phyloP scores from a whole-genome alignment of 768 basidiomycete species.

The Tremella yokohamensis region DNA sequence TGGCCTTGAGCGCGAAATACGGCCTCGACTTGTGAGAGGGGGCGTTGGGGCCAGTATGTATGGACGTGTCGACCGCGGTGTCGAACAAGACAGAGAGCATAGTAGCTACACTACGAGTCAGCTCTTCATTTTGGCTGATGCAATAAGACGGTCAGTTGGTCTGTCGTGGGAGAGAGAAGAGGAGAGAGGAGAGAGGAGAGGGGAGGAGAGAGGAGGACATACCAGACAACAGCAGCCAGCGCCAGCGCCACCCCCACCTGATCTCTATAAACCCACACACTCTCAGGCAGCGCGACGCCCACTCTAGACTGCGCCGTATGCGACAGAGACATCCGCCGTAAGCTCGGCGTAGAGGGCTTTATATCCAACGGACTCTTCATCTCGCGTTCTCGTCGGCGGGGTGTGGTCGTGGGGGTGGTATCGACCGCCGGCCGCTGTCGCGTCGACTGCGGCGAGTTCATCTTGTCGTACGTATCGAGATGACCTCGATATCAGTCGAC shows the following conservation, averaged over 20 bases:
- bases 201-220: slow-evolving; percentile 3
- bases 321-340: slow-evolving; percentile 33
- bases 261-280: neutral
- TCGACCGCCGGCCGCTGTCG: too few relatives aligned
- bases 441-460: too few relatives aligned
- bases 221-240: slow-evolving; percentile 2
- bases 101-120: slow-evolving; percentile 25
- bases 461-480: too few relatives aligned
- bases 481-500: too few relatives aligned
- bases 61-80: slow-evolving; percentile 80
- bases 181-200: neutral
- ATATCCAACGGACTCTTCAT: slow-evolving; percentile 17
- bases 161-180: too few relatives aligned
- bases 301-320: slow-evolving; percentile 25
- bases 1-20: slow-evolving; percentile 77
- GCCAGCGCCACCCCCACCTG: neutral
- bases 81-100: slow-evolving; percentile 51
- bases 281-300: slow-evolving; percentile 4
- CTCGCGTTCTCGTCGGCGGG: too few relatives aligned
- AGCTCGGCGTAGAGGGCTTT: slow-evolving; percentile 25
- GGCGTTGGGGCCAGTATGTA: slow-evolving; percentile 60
- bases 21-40: slow-evolving; percentile 59
- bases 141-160: too few relatives aligned
- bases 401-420: too few relatives aligned
- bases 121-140: too few relatives aligned